Evolutionary conservation across 441 rosid species (phyloP).

Genomic region (Oxalis stricta): DNA sequence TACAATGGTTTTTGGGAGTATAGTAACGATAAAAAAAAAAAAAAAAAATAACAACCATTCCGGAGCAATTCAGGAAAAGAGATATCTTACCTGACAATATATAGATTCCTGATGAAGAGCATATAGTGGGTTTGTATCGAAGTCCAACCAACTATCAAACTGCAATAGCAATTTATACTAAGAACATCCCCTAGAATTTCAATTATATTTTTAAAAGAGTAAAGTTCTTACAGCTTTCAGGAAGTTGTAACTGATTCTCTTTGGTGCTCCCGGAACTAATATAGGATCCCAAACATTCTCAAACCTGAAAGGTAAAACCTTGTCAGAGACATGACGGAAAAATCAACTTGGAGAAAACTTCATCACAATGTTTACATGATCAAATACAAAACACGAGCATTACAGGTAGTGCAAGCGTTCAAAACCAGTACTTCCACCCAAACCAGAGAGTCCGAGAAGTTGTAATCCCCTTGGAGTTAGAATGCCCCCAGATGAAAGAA

Average conservation of each 20-base stretch:
- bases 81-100: constrained; percentile 66
- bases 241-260: constrained; percentile 54
- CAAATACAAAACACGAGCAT: constrained; percentile 20
- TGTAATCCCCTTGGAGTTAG: constrained; percentile 78
- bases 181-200: constrained; percentile 1
- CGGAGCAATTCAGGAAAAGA: background rate
- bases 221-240: constrained; percentile 52
- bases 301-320: constrained; percentile 32
- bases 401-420: constrained; percentile 89
- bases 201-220: background rate
- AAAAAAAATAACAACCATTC: background rate
- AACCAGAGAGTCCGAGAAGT: constrained; percentile 68
- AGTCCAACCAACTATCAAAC: constrained; percentile 61
- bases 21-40: background rate
- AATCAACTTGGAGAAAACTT: constrained; percentile 1
- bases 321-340: background rate
- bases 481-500: constrained; percentile 80
- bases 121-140: constrained; percentile 78
- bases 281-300: constrained; percentile 93
- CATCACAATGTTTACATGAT: background rate
- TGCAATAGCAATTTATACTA: constrained; percentile 19
- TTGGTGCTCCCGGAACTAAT: constrained; percentile 58
- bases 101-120: constrained; percentile 74
- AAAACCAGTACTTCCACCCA: constrained; percentile 81
- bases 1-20: too few species aligned